These are phyloP conservation scores for Cyathus striatus DNA, from an alignment of 768 basidiomycete species.

Conservation along the genomic window DNA sequence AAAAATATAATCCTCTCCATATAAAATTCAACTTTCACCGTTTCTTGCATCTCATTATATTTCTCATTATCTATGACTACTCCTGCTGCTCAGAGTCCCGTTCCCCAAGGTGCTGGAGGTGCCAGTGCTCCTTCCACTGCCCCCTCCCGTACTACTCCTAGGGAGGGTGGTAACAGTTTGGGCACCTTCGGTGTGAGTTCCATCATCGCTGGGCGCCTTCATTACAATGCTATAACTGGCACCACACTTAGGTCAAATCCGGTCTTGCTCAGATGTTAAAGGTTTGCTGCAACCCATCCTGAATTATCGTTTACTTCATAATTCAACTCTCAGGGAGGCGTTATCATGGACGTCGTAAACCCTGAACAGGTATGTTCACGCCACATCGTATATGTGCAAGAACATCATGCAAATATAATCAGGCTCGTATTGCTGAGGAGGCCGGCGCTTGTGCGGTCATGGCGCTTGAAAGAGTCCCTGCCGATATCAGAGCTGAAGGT, in stretches of 20 bases:
- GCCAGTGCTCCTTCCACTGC: slow-evolving; percentile 35
- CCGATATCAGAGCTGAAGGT: slow-evolving; percentile 85
- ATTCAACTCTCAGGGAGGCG: slow-evolving; percentile 53
- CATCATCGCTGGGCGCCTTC: slow-evolving; percentile 7
- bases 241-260: slow-evolving; percentile 67
- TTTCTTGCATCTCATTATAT: slow-evolving; percentile 1
- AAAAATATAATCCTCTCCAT: no score
- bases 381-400: slow-evolving; percentile 4
- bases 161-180: slow-evolving; percentile 53
- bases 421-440: slow-evolving; percentile 96
- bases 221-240: slow-evolving; percentile 1
- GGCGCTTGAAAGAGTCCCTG: slow-evolving; percentile 93
- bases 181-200: slow-evolving; percentile 66
- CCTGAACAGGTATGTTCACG: slow-evolving; percentile 42
- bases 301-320: neutral
- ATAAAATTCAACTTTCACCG: slow-evolving; percentile 3
- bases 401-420: slow-evolving; percentile 12
- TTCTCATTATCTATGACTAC: slow-evolving; percentile 7
- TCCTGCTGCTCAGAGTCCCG: slow-evolving; percentile 24
- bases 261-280: slow-evolving; percentile 97
- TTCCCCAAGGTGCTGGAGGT: slow-evolving; percentile 35
- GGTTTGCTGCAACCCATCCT: slow-evolving; percentile 30
- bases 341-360: slow-evolving; percentile 95
- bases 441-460: slow-evolving; percentile 98
- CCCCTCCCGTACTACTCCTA: slow-evolving; percentile 47